These are phyloP conservation scores for Colletotrichum graminicola DNA, from an alignment of 2,329 filamentous ascomycete genomes.

Conservation along the genomic window DNA sequence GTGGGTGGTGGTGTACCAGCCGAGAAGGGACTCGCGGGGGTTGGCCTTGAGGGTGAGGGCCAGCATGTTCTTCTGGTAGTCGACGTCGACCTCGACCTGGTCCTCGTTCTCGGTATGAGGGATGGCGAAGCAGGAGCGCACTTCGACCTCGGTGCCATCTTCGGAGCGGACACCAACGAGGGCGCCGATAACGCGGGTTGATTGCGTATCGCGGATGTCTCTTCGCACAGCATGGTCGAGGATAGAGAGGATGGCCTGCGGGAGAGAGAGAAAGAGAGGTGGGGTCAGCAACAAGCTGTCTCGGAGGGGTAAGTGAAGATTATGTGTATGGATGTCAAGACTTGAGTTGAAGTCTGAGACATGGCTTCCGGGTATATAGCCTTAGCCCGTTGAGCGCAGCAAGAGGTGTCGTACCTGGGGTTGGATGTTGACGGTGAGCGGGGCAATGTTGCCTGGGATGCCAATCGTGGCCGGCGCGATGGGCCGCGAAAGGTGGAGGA, in stretches of 20 bases:
- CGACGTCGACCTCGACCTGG: constrained; percentile 99
- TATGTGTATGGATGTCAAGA: constrained; percentile 9
- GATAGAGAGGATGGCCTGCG: constrained; percentile 78
- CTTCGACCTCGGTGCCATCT: constrained; percentile 96
- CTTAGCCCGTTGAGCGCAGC: constrained; percentile 21
- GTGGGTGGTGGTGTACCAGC: constrained; percentile 97
- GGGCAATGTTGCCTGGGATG: constrained; percentile 87
- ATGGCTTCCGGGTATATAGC: constrained; percentile 16
- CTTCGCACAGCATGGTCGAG: constrained; percentile 95
- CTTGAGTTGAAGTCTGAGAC: constrained; percentile 4
- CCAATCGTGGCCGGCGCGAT: constrained; percentile 85
- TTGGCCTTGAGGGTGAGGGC: constrained; percentile 93
- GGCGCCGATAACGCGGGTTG: constrained; percentile 96
- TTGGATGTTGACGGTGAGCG: constrained; percentile 93
- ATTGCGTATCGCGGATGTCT: constrained; percentile 80
- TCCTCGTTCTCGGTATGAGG: constrained; percentile 98
- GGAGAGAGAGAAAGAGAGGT: constrained; percentile 8
- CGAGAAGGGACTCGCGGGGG: constrained; percentile 92
- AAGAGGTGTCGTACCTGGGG: constrained; percentile 78
- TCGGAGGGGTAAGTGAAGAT: neutral
- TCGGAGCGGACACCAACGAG: constrained; percentile 93
- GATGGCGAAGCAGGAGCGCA: constrained; percentile 96
- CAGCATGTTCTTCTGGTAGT: constrained; percentile 99
- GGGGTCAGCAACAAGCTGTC: constrained; percentile 26
- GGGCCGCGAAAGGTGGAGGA: constrained; percentile 94